phyloP scores from a whole-genome alignment of 768 basidiomycete species.

The Lactarius tabidus region DNA sequence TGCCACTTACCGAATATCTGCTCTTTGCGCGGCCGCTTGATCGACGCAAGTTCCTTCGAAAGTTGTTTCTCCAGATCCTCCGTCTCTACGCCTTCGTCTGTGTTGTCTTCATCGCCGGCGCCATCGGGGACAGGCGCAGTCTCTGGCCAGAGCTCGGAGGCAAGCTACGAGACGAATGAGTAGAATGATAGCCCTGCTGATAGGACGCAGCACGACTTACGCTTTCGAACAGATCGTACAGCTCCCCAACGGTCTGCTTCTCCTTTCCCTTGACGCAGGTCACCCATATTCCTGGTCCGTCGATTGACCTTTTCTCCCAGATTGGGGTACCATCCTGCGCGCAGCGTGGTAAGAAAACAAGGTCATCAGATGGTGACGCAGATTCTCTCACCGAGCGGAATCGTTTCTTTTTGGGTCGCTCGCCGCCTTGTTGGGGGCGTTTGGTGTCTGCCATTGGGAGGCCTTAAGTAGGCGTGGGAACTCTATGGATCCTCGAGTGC shows the following conservation, averaged over 20 bases:
- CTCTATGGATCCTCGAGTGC: neutral
- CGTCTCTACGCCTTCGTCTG: constrained; percentile 35
- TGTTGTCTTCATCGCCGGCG: constrained; percentile 21
- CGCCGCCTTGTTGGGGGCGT: constrained; percentile 7
- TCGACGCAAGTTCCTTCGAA: constrained; percentile 62
- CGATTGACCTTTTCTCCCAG: constrained; percentile 61
- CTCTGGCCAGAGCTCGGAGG: constrained; percentile 65
- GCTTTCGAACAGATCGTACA: constrained; percentile 74
- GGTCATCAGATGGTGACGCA: neutral
- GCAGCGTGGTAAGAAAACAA: neutral
- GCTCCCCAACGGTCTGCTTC: constrained; percentile 68
- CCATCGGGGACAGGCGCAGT: constrained; percentile 21
- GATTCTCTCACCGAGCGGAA: constrained; percentile 9
- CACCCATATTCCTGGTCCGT: constrained; percentile 84
- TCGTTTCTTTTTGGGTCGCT: constrained; percentile 12
- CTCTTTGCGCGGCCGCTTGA: constrained; percentile 62
- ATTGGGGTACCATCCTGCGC: constrained; percentile 62
- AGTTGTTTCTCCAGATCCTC: constrained; percentile 67
- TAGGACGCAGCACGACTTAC: constrained; percentile 39
- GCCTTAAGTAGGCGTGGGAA: neutral
- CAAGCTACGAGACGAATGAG: constrained; percentile 44
- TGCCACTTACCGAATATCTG: constrained; percentile 59
- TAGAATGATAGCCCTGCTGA: neutral
- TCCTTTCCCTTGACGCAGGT: constrained; percentile 85
- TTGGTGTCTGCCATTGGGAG: constrained; percentile 5